Conservation (phyloP, 1,284 basidiomycete species). For the Agaricales sp. region DNA sequence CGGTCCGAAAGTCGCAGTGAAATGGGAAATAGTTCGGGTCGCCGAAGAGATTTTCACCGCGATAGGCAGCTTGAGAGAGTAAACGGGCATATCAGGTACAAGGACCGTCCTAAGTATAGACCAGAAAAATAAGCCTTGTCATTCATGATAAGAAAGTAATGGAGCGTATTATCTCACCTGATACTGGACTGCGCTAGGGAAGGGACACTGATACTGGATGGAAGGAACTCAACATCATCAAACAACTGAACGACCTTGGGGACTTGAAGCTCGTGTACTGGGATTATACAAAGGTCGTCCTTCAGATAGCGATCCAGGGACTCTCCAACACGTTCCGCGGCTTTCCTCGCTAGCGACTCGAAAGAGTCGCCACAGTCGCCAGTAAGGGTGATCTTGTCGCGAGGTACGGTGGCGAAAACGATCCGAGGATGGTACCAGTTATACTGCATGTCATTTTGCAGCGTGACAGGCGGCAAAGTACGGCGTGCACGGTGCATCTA, state of each 20-base stretch:
- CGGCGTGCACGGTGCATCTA: slow-evolving; percentile 43
- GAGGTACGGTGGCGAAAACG: slow-evolving; percentile 30
- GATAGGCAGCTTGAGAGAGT: slow-evolving; percentile 36
- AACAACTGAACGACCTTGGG: slow-evolving; percentile 30
- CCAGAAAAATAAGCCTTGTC: not conserved
- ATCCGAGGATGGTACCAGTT: slow-evolving; percentile 40
- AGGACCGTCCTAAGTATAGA: slow-evolving; percentile 32
- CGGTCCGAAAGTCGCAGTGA: slow-evolving; percentile 41
- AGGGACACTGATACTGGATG: slow-evolving; percentile 24
- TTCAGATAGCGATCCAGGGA: slow-evolving; percentile 17
- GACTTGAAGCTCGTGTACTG: slow-evolving; percentile 41
- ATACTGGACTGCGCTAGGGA: slow-evolving; percentile 39
- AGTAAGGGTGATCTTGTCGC: slow-evolving; percentile 22
- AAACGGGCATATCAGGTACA: slow-evolving; percentile 27
- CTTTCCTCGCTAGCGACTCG: slow-evolving; percentile 20
- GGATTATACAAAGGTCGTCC: slow-evolving; percentile 25
- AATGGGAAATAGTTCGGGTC: slow-evolving; percentile 42
- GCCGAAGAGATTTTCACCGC: slow-evolving; percentile 43
- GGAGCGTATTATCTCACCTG: slow-evolving; percentile 23
- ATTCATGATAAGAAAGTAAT: not conserved
- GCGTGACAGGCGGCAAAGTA: slow-evolving; percentile 17
- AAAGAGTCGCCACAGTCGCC: slow-evolving; percentile 25
- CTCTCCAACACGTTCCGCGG: slow-evolving; percentile 19
- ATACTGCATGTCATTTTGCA: slow-evolving; percentile 15
- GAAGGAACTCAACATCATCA: slow-evolving; percentile 26